Conservation (phyloP, 495 filamentous ascomycete genomes). For the Hapsidospora chrysogenum region DNA sequence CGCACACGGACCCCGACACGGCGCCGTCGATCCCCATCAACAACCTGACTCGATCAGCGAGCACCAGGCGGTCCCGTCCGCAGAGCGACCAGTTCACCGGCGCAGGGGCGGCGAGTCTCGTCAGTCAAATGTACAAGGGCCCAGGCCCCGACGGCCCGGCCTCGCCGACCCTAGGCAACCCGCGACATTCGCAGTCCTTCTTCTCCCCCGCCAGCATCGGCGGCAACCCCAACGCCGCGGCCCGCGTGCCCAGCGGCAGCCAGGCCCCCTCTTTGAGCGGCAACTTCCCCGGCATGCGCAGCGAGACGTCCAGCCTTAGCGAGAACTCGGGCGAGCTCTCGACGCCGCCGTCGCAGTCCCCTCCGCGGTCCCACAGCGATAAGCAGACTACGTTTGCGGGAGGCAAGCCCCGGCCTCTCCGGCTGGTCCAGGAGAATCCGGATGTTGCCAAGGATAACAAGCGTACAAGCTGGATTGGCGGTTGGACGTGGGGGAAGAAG, state of each 20-base stretch:
- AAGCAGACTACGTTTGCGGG: conserved; percentile 39
- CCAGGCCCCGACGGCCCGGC: conserved; percentile 34
- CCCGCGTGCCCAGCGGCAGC: conserved; percentile 15
- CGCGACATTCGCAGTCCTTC: conserved; percentile 25
- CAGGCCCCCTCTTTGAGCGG: conserved; percentile 29
- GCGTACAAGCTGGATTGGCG: conserved; percentile 36
- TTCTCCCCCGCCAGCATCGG: conserved; percentile 11
- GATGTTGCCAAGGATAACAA: conserved; percentile 20
- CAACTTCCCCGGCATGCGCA: conserved; percentile 42
- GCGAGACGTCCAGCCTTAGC: conserved; percentile 45
- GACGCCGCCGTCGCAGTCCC: conserved; percentile 37
- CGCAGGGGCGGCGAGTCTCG: conserved; percentile 52
- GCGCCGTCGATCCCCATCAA: conserved; percentile 62
- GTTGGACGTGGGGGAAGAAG: conserved; percentile 31
- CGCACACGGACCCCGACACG: conserved; percentile 52
- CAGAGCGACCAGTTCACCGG: conserved; percentile 55
- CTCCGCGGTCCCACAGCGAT: conserved; percentile 44
- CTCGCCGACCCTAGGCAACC: conserved; percentile 34
- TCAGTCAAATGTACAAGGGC: conserved; percentile 73
- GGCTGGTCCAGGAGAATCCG: conserved; percentile 58
- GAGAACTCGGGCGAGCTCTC: conserved; percentile 35
- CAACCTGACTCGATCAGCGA: conserved; percentile 42
- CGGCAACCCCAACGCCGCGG: conserved; percentile 23
- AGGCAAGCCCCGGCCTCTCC: conserved; percentile 67
- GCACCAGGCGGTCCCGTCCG: conserved; percentile 38